Conservation (phyloP, 257 asterid genomes). For the Lithospermum erythrorhizon region DNA sequence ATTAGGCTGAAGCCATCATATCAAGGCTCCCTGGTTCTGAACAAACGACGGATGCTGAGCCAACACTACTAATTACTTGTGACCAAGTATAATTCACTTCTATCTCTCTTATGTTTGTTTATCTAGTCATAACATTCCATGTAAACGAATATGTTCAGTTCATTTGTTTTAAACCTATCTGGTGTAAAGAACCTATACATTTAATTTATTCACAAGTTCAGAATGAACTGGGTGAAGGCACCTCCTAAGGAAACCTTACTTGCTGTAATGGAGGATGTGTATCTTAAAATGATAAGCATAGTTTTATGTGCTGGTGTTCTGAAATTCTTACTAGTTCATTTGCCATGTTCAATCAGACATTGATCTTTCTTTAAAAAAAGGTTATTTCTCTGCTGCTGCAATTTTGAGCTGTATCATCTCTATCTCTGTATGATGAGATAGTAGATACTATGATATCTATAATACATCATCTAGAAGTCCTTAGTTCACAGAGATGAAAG, state of each 20-base stretch:
- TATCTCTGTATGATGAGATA: not conserved
- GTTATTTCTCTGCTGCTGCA: no score
- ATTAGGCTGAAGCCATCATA: constrained; percentile 67
- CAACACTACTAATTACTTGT: constrained; percentile 79
- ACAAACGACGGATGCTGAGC: constrained; percentile 46
- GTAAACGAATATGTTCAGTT: not conserved
- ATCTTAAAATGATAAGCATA: not conserved
- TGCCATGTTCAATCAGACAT: no score
- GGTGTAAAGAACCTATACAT: not conserved
- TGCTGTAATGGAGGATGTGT: not conserved
- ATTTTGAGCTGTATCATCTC: no score
- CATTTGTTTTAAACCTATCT: not conserved
- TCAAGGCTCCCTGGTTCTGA: constrained; percentile 48
- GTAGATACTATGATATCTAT: not conserved
- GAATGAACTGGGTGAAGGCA: not conserved
- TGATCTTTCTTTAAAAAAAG: no score
- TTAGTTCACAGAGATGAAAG: not conserved
- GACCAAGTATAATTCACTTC: constrained; percentile 68
- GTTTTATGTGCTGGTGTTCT: no score
- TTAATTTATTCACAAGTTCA: not conserved
- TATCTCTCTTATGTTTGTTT: constrained; percentile 13
- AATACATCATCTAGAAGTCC: not conserved
- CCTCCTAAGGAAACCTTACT: not conserved
- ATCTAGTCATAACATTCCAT: not conserved
- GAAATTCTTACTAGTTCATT: no score